Evolutionary conservation across 306 rosid species (phyloP).

Genomic region (Trifolium pratense): DNA sequence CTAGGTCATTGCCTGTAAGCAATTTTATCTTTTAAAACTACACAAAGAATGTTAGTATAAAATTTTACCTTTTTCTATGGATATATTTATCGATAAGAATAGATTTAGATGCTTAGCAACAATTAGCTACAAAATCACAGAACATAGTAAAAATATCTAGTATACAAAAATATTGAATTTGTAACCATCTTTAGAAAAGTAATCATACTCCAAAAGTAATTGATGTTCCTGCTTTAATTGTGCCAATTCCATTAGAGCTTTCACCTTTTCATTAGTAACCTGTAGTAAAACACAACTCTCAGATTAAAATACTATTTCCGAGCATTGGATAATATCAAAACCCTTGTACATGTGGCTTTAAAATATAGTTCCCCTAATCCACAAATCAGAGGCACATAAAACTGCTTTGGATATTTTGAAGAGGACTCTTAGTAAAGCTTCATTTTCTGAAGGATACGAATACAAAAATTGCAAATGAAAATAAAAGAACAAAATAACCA

Average conservation of each 20-base stretch:
- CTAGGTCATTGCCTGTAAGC: neutral
- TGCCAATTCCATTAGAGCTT: slow-evolving; percentile 89
- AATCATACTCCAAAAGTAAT: slow-evolving; percentile 72
- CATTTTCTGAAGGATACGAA: slow-evolving; percentile 14
- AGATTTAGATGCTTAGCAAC: slow-evolving; percentile 19
- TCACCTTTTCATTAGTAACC: slow-evolving; percentile 98
- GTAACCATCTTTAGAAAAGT: slow-evolving; percentile 34
- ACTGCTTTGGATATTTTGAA: slow-evolving; percentile 34
- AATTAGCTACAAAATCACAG: slow-evolving; percentile 20
- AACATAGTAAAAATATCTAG: slow-evolving; percentile 19
- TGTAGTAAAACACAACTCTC: slow-evolving; percentile 47
- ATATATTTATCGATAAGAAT: slow-evolving; percentile 12
- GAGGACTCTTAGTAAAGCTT: slow-evolving; percentile 22
- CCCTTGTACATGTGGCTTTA: slow-evolving; percentile 15
- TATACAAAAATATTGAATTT: slow-evolving; percentile 32
- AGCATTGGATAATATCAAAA: slow-evolving; percentile 26
- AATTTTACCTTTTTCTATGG: slow-evolving; percentile 9
- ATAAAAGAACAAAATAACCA: slow-evolving; percentile 27
- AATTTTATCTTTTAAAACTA: slow-evolving; percentile 35
- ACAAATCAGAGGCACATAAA: slow-evolving; percentile 32
- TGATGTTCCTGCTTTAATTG: slow-evolving; percentile 82
- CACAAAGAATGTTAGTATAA: neutral
- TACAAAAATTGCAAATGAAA: slow-evolving; percentile 13
- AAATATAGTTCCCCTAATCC: slow-evolving; percentile 33
- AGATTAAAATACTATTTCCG: slow-evolving; percentile 34